phyloP scores from a whole-genome alignment of 306 rosid genomes.

The Dalbergia oliveri region DNA sequence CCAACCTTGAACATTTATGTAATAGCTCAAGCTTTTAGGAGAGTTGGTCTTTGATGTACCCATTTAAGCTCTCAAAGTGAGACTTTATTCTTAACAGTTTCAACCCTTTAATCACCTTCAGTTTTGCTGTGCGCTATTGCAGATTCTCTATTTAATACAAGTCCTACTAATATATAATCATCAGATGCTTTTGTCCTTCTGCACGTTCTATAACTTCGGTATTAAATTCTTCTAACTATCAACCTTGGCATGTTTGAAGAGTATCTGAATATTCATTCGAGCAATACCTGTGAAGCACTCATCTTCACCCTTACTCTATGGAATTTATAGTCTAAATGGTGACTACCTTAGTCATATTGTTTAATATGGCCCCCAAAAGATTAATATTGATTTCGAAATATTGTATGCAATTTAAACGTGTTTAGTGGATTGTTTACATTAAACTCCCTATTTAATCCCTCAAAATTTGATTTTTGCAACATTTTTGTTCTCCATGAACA shows the following conservation, averaged over 20 bases:
- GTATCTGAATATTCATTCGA: slow-evolving; percentile 15
- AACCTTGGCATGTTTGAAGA: not conserved
- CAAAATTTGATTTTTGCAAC: too few relatives aligned
- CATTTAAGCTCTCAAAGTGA: slow-evolving; percentile 29
- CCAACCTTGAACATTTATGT: slow-evolving; percentile 24
- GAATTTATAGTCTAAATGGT: slow-evolving; percentile 19
- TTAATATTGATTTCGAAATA: too few relatives aligned
- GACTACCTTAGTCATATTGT: slow-evolving; percentile 1
- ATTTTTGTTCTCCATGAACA: too few relatives aligned
- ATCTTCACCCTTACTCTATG: not conserved
- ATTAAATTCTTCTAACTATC: not conserved
- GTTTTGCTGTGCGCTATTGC: slow-evolving; percentile 22
- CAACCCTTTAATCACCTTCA: slow-evolving; percentile 13
- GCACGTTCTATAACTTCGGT: not conserved
- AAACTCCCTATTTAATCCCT: too few relatives aligned
- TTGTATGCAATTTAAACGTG: too few relatives aligned
- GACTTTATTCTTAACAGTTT: slow-evolving; percentile 14
- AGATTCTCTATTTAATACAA: slow-evolving; percentile 19
- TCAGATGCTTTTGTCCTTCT: slow-evolving; percentile 24
- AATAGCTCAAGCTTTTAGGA: slow-evolving; percentile 21
- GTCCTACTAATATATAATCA: slow-evolving; percentile 29
- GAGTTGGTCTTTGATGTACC: not conserved
- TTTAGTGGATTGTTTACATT: too few relatives aligned
- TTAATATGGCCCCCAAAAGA: not conserved
- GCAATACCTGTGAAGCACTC: slow-evolving; percentile 8